Conservation (phyloP, 2,329 filamentous ascomycete species). For the Penicillium vulpinum region DNA sequence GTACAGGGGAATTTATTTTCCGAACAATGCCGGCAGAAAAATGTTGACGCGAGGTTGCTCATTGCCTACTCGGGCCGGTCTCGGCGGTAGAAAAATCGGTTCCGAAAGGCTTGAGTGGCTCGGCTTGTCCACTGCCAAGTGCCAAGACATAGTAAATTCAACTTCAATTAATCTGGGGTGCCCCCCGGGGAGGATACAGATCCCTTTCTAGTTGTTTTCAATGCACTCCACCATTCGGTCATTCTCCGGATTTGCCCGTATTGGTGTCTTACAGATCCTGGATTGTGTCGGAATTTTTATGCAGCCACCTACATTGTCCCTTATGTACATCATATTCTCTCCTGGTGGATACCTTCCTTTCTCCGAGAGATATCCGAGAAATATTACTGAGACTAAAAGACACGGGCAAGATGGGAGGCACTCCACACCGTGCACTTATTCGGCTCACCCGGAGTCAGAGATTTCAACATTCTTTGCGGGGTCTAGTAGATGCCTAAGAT, state of each 20-base stretch:
- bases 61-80: neutral
- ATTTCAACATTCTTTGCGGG: conserved; percentile 1
- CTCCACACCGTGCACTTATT: neutral
- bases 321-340: neutral
- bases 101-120: neutral
- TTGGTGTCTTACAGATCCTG: too few species aligned
- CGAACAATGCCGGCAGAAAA: neutral
- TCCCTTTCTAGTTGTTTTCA: too few species aligned
- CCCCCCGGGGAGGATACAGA: too few species aligned
- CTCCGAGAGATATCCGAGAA: neutral
- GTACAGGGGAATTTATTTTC: neutral
- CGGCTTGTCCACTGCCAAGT: conserved; percentile 1
- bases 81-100: neutral
- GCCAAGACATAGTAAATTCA: neutral
- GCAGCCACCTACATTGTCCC: neutral
- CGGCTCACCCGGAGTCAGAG: neutral
- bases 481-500: neutral
- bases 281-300: too few species aligned
- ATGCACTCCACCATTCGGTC: neutral
- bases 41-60: neutral
- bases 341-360: neutral
- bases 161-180: neutral
- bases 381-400: neutral
- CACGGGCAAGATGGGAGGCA: neutral
- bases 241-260: neutral